Evolutionary conservation across 208 protist species (phyloP).

Genomic region (Leishmania tarentolae): DNA sequence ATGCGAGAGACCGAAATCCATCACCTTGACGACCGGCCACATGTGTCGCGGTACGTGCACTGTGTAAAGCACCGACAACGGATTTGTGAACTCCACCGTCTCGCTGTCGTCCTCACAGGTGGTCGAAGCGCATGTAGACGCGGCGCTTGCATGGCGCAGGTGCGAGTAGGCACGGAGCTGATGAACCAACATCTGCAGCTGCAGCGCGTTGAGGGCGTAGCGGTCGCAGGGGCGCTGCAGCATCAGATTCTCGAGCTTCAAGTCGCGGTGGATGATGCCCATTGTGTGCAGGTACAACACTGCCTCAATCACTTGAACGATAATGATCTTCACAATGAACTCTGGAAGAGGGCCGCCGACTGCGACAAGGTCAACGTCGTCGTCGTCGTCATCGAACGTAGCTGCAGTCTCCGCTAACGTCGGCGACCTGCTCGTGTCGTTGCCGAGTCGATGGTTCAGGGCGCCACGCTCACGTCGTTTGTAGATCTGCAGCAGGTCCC

Average conservation of each 20-base stretch:
- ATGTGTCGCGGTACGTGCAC: conserved; percentile 46
- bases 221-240: conserved; percentile 77
- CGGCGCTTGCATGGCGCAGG: background rate
- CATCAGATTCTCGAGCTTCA: conserved; percentile 99
- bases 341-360: conserved; percentile 54
- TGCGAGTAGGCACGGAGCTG: conserved; percentile 23
- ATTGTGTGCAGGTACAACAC: conserved; percentile 91
- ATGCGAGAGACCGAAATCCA: conserved; percentile 73
- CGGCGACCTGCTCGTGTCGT: background rate
- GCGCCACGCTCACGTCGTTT: background rate
- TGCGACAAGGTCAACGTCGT: conserved; percentile 23
- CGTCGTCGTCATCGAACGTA: conserved; percentile 1
- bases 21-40: conserved; percentile 71
- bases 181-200: conserved; percentile 47
- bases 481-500: conserved; percentile 50
- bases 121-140: background rate
- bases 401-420: conserved; percentile 10
- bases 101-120: background rate
- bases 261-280: conserved; percentile 98
- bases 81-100: conserved; percentile 38
- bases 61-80: conserved; percentile 48
- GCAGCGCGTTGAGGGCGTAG: conserved; percentile 36
- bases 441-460: background rate
- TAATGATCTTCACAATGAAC: conserved; percentile 65
- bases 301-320: conserved; percentile 60